A percentile compares a stretch with the other conserved stretches of the same genome.
Conservation (phyloP, 2,329 filamentous ascomycete species). For the Fusarium proliferatum region DNA sequence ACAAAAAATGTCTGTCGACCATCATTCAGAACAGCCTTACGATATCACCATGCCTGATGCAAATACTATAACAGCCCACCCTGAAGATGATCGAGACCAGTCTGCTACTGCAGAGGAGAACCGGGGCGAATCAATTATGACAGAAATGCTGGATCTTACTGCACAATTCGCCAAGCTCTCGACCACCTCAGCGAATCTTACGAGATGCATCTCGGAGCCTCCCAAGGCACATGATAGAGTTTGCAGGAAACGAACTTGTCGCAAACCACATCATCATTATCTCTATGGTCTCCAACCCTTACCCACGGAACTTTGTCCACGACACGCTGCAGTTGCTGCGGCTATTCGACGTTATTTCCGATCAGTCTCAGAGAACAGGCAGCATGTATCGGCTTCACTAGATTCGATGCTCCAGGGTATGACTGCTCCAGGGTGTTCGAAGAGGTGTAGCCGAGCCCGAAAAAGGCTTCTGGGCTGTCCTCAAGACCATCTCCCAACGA, state of each 20-base stretch:
- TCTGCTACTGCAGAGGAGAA: fast-evolving
- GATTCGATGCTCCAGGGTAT: fast-evolving
- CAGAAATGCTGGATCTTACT: not conserved
- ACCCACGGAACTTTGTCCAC: not conserved
- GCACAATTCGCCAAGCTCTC: not conserved
- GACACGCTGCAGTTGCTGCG: fast-evolving
- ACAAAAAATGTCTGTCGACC: not conserved
- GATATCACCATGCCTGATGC: not conserved
- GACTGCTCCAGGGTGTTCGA: not conserved
- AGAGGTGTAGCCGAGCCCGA: too few relatives aligned
- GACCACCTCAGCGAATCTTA: not conserved
- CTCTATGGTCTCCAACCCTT: not conserved
- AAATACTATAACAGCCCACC: fast-evolving
- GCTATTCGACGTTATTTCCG: not conserved
- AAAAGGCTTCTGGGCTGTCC: not conserved
- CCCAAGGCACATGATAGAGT: fast-evolving
- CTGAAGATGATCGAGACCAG: not conserved
- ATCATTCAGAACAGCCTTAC: too few relatives aligned
- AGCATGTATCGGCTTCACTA: not conserved
- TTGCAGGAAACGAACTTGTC: not conserved
- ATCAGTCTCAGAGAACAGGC: not conserved
- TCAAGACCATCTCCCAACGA: not conserved
- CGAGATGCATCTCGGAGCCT: fast-evolving
- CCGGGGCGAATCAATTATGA: fast-evolving
- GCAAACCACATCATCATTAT: not conserved